Evolutionary conservation across 257 asterid species (phyloP).

Genomic region (Hygrophila difformis): DNA sequence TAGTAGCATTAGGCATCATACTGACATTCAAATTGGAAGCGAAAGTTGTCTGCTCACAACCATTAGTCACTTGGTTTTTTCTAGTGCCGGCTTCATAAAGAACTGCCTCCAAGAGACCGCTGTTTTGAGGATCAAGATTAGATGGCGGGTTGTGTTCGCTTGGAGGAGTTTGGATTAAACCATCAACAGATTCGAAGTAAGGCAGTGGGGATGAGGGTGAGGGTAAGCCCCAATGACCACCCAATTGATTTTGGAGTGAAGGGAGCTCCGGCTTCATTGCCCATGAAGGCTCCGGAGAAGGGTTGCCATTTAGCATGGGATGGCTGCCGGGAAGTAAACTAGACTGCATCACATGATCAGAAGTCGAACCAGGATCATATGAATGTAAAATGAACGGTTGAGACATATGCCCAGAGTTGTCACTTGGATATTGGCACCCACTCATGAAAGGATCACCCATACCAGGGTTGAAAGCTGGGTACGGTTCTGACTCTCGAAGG

Average conservation of each 20-base stretch:
- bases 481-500: conserved; percentile 28
- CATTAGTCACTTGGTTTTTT: conserved; percentile 20
- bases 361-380: conserved; percentile 22
- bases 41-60: conserved; percentile 13
- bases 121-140: conserved; percentile 31
- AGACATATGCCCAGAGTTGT: conserved; percentile 21
- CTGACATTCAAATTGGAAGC: conserved; percentile 12
- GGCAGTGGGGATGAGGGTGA: conserved; percentile 45
- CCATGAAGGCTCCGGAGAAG: conserved; percentile 38
- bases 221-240: conserved; percentile 35
- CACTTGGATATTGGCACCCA: conserved; percentile 25
- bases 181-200: conserved; percentile 32
- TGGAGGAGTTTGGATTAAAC: conserved; percentile 32
- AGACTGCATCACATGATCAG: conserved; percentile 16
- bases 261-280: conserved; percentile 60
- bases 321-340: conserved; percentile 33
- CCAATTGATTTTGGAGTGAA: conserved; percentile 62
- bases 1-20: conserved; percentile 18
- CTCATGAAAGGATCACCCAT: conserved; percentile 17
- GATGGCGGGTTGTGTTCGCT: conserved; percentile 26
- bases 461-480: conserved; percentile 14
- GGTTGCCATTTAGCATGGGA: conserved; percentile 32
- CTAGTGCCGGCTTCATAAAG: conserved; percentile 32
- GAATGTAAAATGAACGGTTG: conserved; percentile 23
- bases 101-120: conserved; percentile 52